A percentile compares a stretch with the other conserved stretches of the same genome.
These are phyloP conservation scores for Baorangia bicolor DNA, from an alignment of 768 basidiomycete species.

Conservation along the genomic window DNA sequence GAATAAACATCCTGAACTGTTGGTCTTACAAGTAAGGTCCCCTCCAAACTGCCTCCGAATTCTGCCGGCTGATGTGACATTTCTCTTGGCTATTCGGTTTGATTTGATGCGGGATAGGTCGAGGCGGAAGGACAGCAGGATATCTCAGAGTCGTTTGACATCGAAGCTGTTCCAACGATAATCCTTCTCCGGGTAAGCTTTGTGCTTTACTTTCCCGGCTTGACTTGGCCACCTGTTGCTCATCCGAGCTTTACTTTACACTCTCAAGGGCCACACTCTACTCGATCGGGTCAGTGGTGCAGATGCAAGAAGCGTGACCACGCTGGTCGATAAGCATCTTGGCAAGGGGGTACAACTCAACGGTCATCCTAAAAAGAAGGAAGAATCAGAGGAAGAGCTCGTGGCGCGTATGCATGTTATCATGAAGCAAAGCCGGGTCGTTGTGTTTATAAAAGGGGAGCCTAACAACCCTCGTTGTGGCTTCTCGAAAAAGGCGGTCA, in stretches of 20 bases:
- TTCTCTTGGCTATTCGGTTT: background rate
- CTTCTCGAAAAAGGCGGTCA: slow-evolving; percentile 76
- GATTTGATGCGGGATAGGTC: slow-evolving; percentile 45
- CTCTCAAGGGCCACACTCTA: slow-evolving; percentile 78
- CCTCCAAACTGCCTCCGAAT: background rate
- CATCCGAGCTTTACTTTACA: background rate
- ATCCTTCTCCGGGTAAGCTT: slow-evolving; percentile 71
- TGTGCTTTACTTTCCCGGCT: background rate
- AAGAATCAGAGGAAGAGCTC: slow-evolving; percentile 67
- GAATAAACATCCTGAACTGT: slow-evolving; percentile 60
- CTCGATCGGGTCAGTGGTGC: slow-evolving; percentile 78
- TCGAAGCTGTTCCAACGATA: slow-evolving; percentile 86
- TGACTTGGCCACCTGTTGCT: background rate
- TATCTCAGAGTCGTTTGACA: slow-evolving; percentile 89
- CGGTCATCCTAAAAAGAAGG: slow-evolving; percentile 29
- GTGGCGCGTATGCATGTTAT: slow-evolving; percentile 59
- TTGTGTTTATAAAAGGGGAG: slow-evolving; percentile 90
- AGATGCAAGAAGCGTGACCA: slow-evolving; percentile 64
- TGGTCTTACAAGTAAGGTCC: slow-evolving; percentile 71
- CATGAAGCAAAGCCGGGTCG: slow-evolving; percentile 77
- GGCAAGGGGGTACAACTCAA: slow-evolving; percentile 16
- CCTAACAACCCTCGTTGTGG: slow-evolving; percentile 80
- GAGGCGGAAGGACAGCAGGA: slow-evolving; percentile 80
- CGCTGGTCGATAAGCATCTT: slow-evolving; percentile 59
- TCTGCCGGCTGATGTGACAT: background rate